phyloP scores from a whole-genome alignment of 2,329 filamentous ascomycete genomes.

The Scedosporium apiospermum region DNA sequence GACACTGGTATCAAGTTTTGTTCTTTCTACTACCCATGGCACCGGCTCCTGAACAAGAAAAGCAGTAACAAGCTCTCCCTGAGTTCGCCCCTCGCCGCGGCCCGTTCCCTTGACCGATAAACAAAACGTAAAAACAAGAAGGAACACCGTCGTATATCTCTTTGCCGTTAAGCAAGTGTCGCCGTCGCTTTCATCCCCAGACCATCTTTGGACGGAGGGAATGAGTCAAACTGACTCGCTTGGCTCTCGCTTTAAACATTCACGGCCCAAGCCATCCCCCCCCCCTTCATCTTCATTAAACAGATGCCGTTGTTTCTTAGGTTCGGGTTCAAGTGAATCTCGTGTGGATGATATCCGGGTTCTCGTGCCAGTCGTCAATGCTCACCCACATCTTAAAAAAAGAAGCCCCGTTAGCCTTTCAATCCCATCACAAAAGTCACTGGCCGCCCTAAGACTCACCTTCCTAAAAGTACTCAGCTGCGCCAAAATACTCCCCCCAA shows the following conservation, averaged over 20 bases:
- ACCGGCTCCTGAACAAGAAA: not conserved
- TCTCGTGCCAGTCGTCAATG: conserved; percentile 99
- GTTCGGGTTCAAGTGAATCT: conserved; percentile 66
- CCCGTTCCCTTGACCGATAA: not conserved
- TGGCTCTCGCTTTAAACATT: too few species aligned
- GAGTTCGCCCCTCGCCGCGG: not conserved
- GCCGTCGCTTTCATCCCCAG: too few species aligned
- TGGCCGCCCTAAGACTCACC: conserved; percentile 41
- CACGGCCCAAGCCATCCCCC: not conserved
- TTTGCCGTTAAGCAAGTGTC: too few species aligned
- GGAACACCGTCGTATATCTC: too few species aligned
- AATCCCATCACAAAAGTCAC: not conserved
- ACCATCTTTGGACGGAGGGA: too few species aligned
- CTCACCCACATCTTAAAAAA: conserved; percentile 89
- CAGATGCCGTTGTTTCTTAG: not conserved
- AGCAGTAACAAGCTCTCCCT: not conserved
- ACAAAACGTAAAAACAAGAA: conserved; percentile 6
- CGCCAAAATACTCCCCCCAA: conserved; percentile 92
- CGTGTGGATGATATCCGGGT: conserved; percentile 96
- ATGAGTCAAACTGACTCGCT: too few species aligned
- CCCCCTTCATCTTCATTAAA: not conserved
- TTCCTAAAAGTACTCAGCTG: conserved; percentile 97
- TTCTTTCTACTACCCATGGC: not conserved
- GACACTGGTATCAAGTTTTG: not conserved
- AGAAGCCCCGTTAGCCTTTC: not conserved